Evolutionary conservation across 1,284 basidiomycete species (phyloP).

Genomic region (Phellopilus nigrolimitatus): DNA sequence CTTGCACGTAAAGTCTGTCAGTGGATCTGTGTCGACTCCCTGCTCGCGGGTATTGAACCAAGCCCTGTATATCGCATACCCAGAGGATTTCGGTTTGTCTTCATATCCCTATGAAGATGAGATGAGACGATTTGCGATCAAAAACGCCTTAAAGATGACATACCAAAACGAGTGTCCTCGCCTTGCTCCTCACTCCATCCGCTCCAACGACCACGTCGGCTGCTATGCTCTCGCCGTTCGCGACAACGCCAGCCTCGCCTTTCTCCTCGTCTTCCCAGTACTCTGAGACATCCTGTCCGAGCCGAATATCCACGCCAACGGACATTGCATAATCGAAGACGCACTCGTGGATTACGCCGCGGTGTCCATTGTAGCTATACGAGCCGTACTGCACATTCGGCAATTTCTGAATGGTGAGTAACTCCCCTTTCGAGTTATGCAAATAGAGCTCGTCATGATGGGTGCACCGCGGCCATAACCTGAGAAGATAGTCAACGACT

Average conservation of each 20-base stretch:
- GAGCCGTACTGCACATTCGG: slow-evolving; percentile 7
- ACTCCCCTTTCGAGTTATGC: slow-evolving; percentile 19
- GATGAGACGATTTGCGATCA: too few species aligned
- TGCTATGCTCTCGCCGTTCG: slow-evolving; percentile 19
- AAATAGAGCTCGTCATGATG: slow-evolving; percentile 16
- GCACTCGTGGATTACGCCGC: slow-evolving; percentile 20
- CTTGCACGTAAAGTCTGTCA: too few species aligned
- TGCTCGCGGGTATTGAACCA: slow-evolving; percentile 28
- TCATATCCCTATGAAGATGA: slow-evolving; percentile 26
- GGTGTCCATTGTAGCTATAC: too few species aligned
- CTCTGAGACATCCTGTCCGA: too few species aligned
- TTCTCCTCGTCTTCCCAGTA: too few species aligned
- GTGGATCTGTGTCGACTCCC: too few species aligned
- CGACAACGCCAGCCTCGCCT: slow-evolving; percentile 17
- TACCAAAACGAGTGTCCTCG: too few species aligned
- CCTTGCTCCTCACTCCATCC: slow-evolving; percentile 26
- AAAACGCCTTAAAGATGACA: slow-evolving; percentile 9
- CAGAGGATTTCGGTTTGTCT: slow-evolving; percentile 28
- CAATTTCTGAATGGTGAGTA: slow-evolving; percentile 14
- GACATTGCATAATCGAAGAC: slow-evolving; percentile 20
- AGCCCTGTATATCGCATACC: slow-evolving; percentile 29
- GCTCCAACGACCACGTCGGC: slow-evolving; percentile 24
- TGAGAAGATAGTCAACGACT: not conserved
- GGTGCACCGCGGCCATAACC: slow-evolving; percentile 20
- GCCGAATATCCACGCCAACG: slow-evolving; percentile 18